phyloP scores from a whole-genome alignment of 2,329 filamentous ascomycete genomes.

The Ceratocystis cacaofunesta region DNA sequence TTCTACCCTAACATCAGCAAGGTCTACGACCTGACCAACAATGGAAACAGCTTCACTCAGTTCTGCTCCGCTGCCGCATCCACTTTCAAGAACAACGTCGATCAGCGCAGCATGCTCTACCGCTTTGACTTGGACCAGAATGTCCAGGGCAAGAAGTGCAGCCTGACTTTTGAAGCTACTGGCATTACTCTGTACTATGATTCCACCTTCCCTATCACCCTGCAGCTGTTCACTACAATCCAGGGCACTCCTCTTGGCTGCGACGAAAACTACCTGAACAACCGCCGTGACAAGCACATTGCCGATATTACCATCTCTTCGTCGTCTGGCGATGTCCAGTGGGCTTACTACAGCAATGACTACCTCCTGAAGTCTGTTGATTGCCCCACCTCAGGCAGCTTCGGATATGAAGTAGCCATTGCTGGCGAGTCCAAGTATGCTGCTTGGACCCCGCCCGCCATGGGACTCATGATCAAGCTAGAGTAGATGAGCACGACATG shows the following conservation, averaged over 20 bases:
- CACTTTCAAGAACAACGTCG: conserved; percentile 19
- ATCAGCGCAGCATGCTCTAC: conserved; percentile 22
- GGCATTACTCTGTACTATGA: conserved; percentile 20
- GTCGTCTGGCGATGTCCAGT: conserved; percentile 8
- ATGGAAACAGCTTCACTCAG: conserved; percentile 6
- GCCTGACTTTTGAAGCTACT: conserved; percentile 18
- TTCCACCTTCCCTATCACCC: conserved; percentile 20
- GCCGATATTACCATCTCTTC: conserved; percentile 15
- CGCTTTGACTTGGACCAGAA: conserved; percentile 22
- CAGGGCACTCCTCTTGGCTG: conserved; percentile 19
- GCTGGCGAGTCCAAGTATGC: conserved; percentile 11
- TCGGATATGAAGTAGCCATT: conserved; percentile 15
- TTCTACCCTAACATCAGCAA: conserved; percentile 14
- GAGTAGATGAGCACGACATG: not conserved
- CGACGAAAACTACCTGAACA: conserved; percentile 19
- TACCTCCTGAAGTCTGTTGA: not conserved
- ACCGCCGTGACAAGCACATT: conserved; percentile 21
- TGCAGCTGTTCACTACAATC: conserved; percentile 22
- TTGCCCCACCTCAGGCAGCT: conserved; percentile 5
- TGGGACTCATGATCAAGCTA: conserved; percentile 11
- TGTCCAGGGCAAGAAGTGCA: conserved; percentile 20
- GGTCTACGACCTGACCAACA: conserved; percentile 9
- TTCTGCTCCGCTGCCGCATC: conserved; percentile 6
- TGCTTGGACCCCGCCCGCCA: not conserved
- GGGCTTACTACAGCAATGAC: conserved; percentile 14